Evolutionary conservation across 345 rosid genomes (phyloP).

Genomic region (Murraya koenigii): DNA sequence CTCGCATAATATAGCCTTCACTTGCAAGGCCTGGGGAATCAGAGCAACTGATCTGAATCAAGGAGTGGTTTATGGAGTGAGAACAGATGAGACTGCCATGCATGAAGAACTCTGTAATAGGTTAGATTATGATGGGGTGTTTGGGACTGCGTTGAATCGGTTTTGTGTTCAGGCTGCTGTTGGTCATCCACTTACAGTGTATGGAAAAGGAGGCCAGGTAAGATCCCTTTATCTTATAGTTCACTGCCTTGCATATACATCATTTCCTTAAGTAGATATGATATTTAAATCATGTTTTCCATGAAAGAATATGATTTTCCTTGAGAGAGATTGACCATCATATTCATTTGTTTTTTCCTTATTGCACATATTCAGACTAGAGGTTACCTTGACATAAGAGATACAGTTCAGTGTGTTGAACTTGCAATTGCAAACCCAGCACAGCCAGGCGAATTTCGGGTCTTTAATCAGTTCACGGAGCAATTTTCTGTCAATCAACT

Average conservation of each 20-base stretch:
- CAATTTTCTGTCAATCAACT: conserved; percentile 92
- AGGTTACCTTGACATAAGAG: conserved; percentile 98
- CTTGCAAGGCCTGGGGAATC: conserved; percentile 99
- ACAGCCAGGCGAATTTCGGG: conserved; percentile 78
- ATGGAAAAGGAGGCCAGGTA: conserved; percentile 99
- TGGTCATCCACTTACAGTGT: conserved; percentile 92
- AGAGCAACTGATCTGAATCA: conserved; percentile 97
- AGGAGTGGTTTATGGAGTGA: conserved; percentile 95
- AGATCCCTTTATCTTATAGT: conserved; percentile 12
- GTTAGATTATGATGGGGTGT: conserved; percentile 91
- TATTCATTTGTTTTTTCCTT: too few relatives aligned
- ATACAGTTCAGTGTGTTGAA: conserved; percentile 92
- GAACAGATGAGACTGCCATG: conserved; percentile 90
- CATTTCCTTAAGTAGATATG: background rate
- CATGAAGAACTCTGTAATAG: conserved; percentile 81
- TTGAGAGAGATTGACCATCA: too few relatives aligned
- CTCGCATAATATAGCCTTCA: conserved; percentile 92
- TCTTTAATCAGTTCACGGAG: conserved; percentile 94
- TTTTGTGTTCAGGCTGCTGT: conserved; percentile 98
- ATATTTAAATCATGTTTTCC: background rate
- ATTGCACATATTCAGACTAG: conserved; percentile 56
- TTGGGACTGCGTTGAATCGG: conserved; percentile 92
- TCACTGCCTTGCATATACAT: background rate
- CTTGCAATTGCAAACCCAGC: conserved; percentile 93
- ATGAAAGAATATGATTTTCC: background rate